Percentiles rank a stretch among this genome's conserved stretches.
Evolutionary conservation across 139 green algal genomes (phyloP).

Genomic region (Micractinium sp.): DNA sequence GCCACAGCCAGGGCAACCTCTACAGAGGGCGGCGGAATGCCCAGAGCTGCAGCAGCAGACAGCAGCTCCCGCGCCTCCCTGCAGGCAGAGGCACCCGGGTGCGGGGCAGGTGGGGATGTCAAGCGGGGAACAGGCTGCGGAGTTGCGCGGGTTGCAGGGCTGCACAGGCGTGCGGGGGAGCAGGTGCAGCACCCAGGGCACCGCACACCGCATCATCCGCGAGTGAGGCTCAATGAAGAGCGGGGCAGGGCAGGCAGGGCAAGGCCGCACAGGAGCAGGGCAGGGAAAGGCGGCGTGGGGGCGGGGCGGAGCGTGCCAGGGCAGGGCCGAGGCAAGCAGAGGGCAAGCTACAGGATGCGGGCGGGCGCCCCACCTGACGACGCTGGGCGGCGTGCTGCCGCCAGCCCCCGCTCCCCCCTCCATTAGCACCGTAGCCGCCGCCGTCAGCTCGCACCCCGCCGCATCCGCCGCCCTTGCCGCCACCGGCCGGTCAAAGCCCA

Average conservation of each 20-base stretch:
- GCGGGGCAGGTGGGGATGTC: background rate
- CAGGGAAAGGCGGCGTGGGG: background rate
- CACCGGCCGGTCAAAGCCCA: background rate
- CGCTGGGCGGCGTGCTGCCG: background rate
- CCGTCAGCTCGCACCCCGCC: background rate
- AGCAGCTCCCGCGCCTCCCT: conserved; percentile 24
- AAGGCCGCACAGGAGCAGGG: background rate
- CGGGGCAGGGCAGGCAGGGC: background rate
- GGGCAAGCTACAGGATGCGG: too few species aligned
- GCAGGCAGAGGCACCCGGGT: background rate
- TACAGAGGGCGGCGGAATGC: background rate
- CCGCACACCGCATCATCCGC: too few species aligned
- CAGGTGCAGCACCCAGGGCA: too few species aligned
- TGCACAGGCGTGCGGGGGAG: background rate
- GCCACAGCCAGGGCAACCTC: background rate
- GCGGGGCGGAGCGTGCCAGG: background rate
- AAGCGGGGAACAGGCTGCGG: background rate
- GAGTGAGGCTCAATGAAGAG: too few species aligned
- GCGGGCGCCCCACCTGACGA: background rate
- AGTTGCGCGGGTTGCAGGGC: background rate
- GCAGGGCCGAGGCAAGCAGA: background rate
- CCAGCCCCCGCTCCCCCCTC: background rate
- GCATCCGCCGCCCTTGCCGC: background rate
- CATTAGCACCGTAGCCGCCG: background rate
- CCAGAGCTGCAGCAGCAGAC: background rate